A percentile compares a stretch with the other conserved stretches of the same genome.
Conservation (phyloP, 306 rosid species). For the Medicago arabica region DNA sequence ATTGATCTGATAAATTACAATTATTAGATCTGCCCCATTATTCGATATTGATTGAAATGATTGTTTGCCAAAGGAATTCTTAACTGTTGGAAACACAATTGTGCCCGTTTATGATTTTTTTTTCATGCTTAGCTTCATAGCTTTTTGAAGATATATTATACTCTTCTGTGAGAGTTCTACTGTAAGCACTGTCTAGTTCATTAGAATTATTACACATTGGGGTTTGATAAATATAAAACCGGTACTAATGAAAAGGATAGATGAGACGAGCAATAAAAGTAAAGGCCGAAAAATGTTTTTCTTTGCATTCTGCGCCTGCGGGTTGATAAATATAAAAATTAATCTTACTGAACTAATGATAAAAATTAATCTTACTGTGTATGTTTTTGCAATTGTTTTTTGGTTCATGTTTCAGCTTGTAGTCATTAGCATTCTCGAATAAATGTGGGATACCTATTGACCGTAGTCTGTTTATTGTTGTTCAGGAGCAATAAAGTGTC, state of each 20-base stretch:
- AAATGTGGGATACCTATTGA: not conserved
- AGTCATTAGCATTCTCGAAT: slow-evolving; percentile 2
- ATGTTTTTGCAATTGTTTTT: not conserved
- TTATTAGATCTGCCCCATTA: slow-evolving; percentile 5
- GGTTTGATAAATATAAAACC: too few relatives aligned
- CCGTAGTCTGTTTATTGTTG: slow-evolving; percentile 3
- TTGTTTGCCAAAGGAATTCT: slow-evolving; percentile 7
- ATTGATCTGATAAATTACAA: not conserved
- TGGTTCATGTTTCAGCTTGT: not conserved
- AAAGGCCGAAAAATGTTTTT: not conserved
- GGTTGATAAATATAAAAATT: not conserved
- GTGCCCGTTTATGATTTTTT: not conserved
- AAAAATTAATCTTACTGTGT: not conserved
- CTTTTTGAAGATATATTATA: not conserved
- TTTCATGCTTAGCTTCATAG: not conserved
- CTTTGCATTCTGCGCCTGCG: slow-evolving; percentile 10
- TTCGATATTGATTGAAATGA: slow-evolving; percentile 12
- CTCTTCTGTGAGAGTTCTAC: not conserved
- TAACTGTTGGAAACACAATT: not conserved
- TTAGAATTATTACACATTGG: not conserved
- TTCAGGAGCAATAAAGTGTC: slow-evolving; percentile 84
- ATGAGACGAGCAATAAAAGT: not conserved
- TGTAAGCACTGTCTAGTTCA: not conserved
- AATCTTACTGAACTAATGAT: slow-evolving; percentile 7
- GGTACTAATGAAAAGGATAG: not conserved